Evolutionary conservation across 2,329 filamentous ascomycete species (phyloP), one percentile per base, ranked within the genome.

Genomic region (Leptographium flavum): DNA sequence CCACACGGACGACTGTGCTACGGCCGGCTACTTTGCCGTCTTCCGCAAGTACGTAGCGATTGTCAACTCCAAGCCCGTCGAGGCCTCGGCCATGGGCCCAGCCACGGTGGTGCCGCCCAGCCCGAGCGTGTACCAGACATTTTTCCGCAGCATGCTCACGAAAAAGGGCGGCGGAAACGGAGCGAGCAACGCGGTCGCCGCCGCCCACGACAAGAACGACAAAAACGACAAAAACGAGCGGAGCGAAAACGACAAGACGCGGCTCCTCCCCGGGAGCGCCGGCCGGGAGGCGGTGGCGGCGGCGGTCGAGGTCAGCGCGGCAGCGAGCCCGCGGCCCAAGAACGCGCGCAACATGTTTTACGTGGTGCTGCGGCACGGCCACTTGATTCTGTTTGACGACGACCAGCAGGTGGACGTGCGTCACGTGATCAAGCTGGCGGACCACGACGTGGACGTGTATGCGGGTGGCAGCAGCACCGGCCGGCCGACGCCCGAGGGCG

Each of bases 381-480:
- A 96, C 59, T 67, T 98, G 42, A 95, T 98, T 86, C 77, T 98
- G 10, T 98, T 95, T 62, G 92, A 98, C 59, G 88, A 96, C 57
- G 80, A 87, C 44, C 87, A 94, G 54, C 88, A 96, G 62, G 73
- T 95, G 54, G 92, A 98, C 63, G 92, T 98, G 15, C 83, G 90
- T 51, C 87, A 96, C 64, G 92, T 98, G 45, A 86, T 98, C 46
- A 94, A 88, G 0, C 73, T 98, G 10, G 83, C 86, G 30, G 83
- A 94, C 56, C 87, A 96, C 63, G 74, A 81, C 49, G 75, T 96
- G 46, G 83, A 81, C 54, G 77, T 96, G 56, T 41, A 41, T 92
- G 88, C 61, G 85, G 81, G 7, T 40, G 38, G 21, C n/a, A 15
- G 22, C n/a, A 32, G 21, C n/a, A n/a, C 13, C 9, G 83, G 79